Evolutionary conservation across 225 moss, liverwort and hornwort species (phyloP).

Genomic region (Marchantia paleacea): DNA sequence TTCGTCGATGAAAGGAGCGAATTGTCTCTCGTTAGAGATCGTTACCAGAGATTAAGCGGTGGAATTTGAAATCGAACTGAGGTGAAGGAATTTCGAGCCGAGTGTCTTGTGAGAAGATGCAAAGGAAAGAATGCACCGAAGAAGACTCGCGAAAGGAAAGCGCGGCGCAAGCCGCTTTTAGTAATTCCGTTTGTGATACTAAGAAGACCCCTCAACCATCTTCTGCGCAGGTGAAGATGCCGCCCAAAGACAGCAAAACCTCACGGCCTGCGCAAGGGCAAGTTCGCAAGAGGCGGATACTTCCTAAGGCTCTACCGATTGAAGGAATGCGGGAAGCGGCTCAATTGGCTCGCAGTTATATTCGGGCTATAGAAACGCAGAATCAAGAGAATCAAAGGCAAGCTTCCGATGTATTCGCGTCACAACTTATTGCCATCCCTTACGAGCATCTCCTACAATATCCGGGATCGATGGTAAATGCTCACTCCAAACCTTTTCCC

Average conservation of each 20-base stretch:
- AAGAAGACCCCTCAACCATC: neutral
- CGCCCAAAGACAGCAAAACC: neutral
- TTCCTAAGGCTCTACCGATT: neutral
- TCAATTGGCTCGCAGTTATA: constrained; percentile 21
- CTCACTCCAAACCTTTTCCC: neutral
- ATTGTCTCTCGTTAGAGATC: too few relatives aligned
- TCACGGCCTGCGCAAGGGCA: neutral
- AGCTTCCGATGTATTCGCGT: neutral
- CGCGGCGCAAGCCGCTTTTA: neutral
- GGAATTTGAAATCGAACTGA: too few relatives aligned
- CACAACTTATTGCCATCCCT: neutral
- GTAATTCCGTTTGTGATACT: neutral
- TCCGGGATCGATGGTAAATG: neutral
- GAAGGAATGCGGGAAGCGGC: constrained; percentile 21
- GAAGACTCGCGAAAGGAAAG: neutral
- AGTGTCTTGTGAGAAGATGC: neutral
- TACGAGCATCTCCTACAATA: constrained; percentile 11
- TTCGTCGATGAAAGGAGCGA: too few relatives aligned
- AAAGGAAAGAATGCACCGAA: neutral
- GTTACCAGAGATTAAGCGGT: too few relatives aligned
- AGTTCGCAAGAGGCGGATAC: constrained; percentile 3
- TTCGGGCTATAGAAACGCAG: constrained; percentile 4
- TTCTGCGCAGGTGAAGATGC: neutral
- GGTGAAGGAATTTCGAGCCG: too few relatives aligned
- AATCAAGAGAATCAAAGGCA: neutral